Base-by-base conservation (phyloP, 208 protist species). In the Trypanosoma congolense region DNA sequence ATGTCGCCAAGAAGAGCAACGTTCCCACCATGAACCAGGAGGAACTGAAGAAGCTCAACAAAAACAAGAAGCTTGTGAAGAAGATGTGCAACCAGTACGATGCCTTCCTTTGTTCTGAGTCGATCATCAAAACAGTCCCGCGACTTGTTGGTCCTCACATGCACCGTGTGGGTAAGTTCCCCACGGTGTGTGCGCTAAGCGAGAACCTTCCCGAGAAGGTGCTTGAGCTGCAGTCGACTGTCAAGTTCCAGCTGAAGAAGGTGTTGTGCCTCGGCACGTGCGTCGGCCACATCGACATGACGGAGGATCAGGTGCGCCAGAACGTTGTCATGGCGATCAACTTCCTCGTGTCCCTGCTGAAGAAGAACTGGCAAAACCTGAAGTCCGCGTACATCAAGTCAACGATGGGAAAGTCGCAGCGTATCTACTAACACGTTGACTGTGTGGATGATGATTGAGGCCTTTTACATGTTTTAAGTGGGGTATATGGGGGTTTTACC, bases 331-430 rank as follows among this genome's bases (percentile, higher is more conserved):
- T 98, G 69, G 76, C 98, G 44, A 74, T 99, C 67, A 99, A 99
- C 94, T 99, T 99, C 87, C 85, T 99, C 29, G 96, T 99, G 44
- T 99, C 97, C 24, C 92, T 99, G 30, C 92, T 99, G 46, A 99
- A 99, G 96, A 99, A 99, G 97, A 97, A 98, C 72, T 99, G 98
- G 98, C 98, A 99, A 89, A 99, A 99, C 87, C 84, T 99, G 54
- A 98, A 98, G 77, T 94, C 86, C 24, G 77, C 99, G 40, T 95
- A 99, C 95, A 95, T 99, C 79, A 99, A 99, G 92, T 90, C 88
- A 44, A 98, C 98, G 40, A 99, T 99, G 98, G 98, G 98, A 73
- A 90, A 87, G 67, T 80, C 97, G 40, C 80, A 97, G 75, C 92
- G 96, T 67, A 91, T 99, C 77, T 99, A 99, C 83, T 96, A 87